Percentiles rank a stretch among this genome's conserved stretches.
phyloP scores from a whole-genome alignment of 176 grass and related monocot species.

The Aegilops longissima region DNA sequence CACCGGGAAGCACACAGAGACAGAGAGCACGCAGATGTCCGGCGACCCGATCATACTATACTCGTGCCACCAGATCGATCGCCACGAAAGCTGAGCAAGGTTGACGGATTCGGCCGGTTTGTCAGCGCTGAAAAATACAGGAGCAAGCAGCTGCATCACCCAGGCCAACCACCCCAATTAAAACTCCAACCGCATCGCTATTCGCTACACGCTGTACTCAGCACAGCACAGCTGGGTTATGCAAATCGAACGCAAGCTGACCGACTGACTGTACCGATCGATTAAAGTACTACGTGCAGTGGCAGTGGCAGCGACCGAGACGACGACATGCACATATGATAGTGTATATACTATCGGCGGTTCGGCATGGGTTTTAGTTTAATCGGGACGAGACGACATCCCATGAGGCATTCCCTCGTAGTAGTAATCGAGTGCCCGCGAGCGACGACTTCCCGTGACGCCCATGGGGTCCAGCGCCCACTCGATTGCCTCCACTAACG shows the following conservation, averaged over 20 bases:
- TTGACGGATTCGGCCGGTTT: not conserved
- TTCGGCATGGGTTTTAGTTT: not conserved
- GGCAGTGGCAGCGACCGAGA: not conserved
- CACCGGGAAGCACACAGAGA: too few species aligned
- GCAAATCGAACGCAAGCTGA: not conserved
- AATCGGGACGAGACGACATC: not conserved
- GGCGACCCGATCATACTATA: not conserved
- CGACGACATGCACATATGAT: not conserved
- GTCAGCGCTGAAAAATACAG: not conserved
- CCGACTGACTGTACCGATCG: not conserved
- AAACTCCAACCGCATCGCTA: too few species aligned
- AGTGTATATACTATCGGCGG: not conserved
- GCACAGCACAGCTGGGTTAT: not conserved
- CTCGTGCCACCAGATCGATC: not conserved
- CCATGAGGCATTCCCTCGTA: conserved; percentile 48
- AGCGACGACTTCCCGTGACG: conserved; percentile 10
- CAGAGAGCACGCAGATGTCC: not conserved
- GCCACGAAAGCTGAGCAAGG: not conserved
- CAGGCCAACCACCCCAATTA: too few species aligned
- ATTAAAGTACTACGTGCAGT: not conserved
- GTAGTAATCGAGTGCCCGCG: conserved; percentile 23
- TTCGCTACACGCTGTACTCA: too few species aligned
- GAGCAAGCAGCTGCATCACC: too few species aligned
- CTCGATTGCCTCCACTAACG: conserved; percentile 43
- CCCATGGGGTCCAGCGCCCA: not conserved